Evolutionary conservation across 2,329 filamentous ascomycete genomes (phyloP).

Genomic region (Colletotrichum sp.): DNA sequence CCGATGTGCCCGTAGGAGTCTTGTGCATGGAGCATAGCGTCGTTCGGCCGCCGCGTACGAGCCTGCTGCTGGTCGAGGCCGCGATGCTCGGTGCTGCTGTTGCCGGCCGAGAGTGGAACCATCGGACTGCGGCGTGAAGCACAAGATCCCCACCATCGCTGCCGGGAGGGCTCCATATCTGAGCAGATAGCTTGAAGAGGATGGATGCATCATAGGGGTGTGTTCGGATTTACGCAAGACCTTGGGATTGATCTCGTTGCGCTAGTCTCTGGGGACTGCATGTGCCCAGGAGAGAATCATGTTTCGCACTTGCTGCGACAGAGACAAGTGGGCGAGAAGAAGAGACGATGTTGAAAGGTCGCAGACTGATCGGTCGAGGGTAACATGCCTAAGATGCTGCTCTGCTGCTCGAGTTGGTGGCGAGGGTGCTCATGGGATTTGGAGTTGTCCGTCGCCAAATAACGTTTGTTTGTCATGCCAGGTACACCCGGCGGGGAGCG

Average conservation of each 20-base stretch:
- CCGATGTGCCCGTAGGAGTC: not conserved
- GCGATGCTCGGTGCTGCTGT: not conserved
- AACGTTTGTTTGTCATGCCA: slow-evolving; percentile 11
- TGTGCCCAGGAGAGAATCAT: not conserved
- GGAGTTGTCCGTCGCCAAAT: slow-evolving; percentile 7
- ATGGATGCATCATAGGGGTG: not conserved
- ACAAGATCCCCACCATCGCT: slow-evolving; percentile 4
- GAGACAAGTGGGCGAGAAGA: not conserved
- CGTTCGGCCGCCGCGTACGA: not conserved
- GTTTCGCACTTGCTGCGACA: not conserved
- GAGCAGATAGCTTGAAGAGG: not conserved
- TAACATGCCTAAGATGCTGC: not conserved
- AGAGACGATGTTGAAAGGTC: not conserved
- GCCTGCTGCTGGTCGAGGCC: not conserved
- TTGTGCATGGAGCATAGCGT: not conserved
- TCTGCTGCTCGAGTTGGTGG: not conserved
- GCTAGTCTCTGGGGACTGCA: not conserved
- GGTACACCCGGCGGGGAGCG: slow-evolving; percentile 4
- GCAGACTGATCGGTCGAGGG: not conserved
- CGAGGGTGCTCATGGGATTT: not conserved
- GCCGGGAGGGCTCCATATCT: not conserved
- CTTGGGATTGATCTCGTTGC: not conserved
- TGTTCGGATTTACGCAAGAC: not conserved
- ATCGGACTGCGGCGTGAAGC: not conserved
- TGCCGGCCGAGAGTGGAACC: slow-evolving; percentile 3